Evolutionary conservation across 495 filamentous ascomycete species (phyloP).

Genomic region (Venustampulla echinocandica): DNA sequence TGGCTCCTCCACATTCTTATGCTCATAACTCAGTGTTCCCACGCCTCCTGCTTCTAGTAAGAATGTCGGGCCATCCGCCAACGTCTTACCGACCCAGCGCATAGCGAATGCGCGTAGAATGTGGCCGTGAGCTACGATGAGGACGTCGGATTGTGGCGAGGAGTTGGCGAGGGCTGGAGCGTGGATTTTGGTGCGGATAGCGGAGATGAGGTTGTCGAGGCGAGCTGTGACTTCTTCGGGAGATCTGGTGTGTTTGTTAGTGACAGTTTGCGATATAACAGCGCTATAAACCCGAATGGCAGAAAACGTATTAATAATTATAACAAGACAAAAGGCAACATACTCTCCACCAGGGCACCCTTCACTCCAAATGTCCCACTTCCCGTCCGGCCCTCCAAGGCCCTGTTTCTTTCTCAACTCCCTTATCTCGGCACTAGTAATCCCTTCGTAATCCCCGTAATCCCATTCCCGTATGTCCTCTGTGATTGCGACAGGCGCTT

Average conservation of each 20-base stretch:
- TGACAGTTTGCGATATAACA: no score
- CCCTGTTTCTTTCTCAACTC: conserved; percentile 49
- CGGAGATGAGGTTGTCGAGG: conserved; percentile 58
- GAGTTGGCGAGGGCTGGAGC: conserved; percentile 38
- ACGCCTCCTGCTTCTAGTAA: conserved; percentile 79
- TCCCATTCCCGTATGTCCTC: conserved; percentile 1
- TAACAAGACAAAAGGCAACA: no score
- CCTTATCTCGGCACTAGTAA: conserved; percentile 66
- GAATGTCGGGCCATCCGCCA: conserved; percentile 57
- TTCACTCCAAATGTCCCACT: conserved; percentile 81
- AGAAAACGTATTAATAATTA: no score
- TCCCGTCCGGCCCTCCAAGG: conserved; percentile 37
- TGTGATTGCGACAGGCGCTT: not conserved
- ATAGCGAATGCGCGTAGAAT: conserved; percentile 85
- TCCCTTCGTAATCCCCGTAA: conserved; percentile 78
- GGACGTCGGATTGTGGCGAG: conserved; percentile 36
- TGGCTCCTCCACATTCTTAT: conserved; percentile 57
- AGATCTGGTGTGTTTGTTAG: conserved; percentile 15
- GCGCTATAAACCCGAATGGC: no score
- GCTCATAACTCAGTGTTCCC: conserved; percentile 69
- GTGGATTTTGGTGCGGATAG: conserved; percentile 58
- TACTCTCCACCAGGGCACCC: conserved; percentile 64
- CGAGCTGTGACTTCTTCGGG: conserved; percentile 31
- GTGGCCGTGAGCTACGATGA: conserved; percentile 73
- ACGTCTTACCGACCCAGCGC: conserved; percentile 66